phyloP scores from a whole-genome alignment of 106 monocot genomes.

The Posidonia australis region DNA sequence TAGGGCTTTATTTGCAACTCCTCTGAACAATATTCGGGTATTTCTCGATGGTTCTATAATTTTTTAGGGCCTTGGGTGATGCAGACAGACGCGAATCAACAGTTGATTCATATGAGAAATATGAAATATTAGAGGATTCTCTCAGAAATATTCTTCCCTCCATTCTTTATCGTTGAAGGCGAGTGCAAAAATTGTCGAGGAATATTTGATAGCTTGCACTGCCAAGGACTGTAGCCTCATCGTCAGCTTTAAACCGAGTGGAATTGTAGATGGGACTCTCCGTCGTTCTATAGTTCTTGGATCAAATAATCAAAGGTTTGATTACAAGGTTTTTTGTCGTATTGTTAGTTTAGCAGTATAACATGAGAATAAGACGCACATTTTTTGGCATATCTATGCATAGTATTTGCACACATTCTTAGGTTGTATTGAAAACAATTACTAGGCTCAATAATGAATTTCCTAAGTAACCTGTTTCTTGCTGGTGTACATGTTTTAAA shows the following conservation, averaged over 20 bases:
- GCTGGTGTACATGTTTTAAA: too few species aligned
- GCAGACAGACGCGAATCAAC: conserved; percentile 11
- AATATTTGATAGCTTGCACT: conserved; percentile 59
- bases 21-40: conserved; percentile 75
- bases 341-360: background rate
- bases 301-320: conserved; percentile 53
- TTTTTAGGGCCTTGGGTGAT: conserved; percentile 66
- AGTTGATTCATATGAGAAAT: conserved; percentile 14
- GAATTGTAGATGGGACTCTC: background rate
- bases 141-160: conserved; percentile 32
- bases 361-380: background rate
- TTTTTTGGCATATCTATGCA: too few species aligned
- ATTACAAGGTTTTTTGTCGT: conserved; percentile 62
- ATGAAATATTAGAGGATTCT: conserved; percentile 22
- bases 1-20: conserved; percentile 45
- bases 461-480: too few species aligned
- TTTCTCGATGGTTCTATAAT: conserved; percentile 67
- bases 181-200: conserved; percentile 49
- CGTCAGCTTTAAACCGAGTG: conserved; percentile 59
- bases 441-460: too few species aligned
- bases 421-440: too few species aligned
- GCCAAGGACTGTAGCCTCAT: conserved; percentile 91
- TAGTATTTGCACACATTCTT: background rate
- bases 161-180: conserved; percentile 58
- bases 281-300: conserved; percentile 38